Base-by-base conservation (phyloP, 805 yeast genomes). In the Pichia rugopelliculosa region DNA sequence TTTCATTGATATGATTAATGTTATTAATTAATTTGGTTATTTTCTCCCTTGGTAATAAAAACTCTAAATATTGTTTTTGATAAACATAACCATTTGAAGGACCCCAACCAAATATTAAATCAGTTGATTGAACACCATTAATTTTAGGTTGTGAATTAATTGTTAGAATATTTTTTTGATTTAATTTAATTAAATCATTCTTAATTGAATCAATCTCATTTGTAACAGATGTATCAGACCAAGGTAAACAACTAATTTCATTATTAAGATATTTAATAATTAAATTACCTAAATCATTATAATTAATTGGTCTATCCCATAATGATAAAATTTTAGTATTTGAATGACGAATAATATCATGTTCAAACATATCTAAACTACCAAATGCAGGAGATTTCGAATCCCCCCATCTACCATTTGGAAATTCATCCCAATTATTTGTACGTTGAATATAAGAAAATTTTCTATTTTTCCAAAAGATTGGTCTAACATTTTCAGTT, bases 371-470 rank as follows among this genome's bases (percentile, higher is more conserved):
- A 62, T 87, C 96, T 49, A 89, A 74, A 54, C 87, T 95, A 59
- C 96, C 96, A 68, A 85, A 90, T 2, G 98, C 98, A 5, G 99
- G 99, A 39, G 98, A 93, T 50, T 96, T 75, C 3, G 97, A 87
- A 64, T 93, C 97, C 59, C 99, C 99, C 90, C 96, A 93, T 70
- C 99, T 76, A 51, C 99, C 99, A 66, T 91, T 93, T 44, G 99
- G 99, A 61, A 91, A 93, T 66, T 93, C 99, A 68, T 93, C 99
- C 89, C 99, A 93, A 48, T 84, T 83, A 23, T 93, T 80, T 9
- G 97, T 91, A 65, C 98, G 77, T 42, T 88, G 77, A 52, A 88
- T 80, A 64, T 91, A 91, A 15, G 95, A 82, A 65, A 84, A 85
- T 59, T 90, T 90, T 71, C 97, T 80, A 65, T 88, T 85, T 63